Conservation (phyloP, 352 stramenopile genomes). For the Blastocystis sp. region DNA sequence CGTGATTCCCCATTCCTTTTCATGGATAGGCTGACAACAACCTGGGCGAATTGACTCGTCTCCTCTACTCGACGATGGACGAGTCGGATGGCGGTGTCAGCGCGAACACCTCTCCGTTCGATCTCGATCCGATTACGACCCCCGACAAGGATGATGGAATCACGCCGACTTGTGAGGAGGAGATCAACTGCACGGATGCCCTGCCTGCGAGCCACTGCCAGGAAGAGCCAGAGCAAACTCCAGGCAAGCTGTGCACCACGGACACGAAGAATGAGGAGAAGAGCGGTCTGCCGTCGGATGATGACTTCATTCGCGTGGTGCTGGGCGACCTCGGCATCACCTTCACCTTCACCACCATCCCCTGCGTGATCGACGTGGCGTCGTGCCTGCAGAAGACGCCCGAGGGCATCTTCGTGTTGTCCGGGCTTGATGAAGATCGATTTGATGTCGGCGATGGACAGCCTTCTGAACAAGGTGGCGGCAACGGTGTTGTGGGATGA, state of each 20-base stretch:
- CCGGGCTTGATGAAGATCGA: slow-evolving; percentile 62
- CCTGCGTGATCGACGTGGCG: slow-evolving; percentile 27
- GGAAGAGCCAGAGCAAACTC: not conserved
- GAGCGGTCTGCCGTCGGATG: not conserved
- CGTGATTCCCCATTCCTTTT: not conserved
- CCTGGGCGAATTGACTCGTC: slow-evolving; percentile 32
- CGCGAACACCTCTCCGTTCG: not conserved
- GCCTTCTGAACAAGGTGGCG: not conserved
- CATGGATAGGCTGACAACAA: slow-evolving; percentile 29
- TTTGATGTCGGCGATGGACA: slow-evolving; percentile 9
- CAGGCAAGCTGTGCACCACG: not conserved
- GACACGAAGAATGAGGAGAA: not conserved
- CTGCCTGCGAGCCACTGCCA: not conserved
- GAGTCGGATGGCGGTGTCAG: not conserved
- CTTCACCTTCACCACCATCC: slow-evolving; percentile 18
- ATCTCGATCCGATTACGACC: not conserved
- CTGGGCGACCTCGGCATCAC: slow-evolving; percentile 20
- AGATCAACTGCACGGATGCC: not conserved
- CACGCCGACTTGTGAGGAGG: not conserved
- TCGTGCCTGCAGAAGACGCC: slow-evolving; percentile 7
- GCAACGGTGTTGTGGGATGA: not conserved
- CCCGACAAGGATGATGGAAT: not conserved
- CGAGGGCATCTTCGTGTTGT: slow-evolving; percentile 40
- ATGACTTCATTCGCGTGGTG: slow-evolving; percentile 8
- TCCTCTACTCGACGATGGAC: slow-evolving; percentile 16